phyloP scores from a whole-genome alignment of 306 rosid species.

The Senna tora region DNA sequence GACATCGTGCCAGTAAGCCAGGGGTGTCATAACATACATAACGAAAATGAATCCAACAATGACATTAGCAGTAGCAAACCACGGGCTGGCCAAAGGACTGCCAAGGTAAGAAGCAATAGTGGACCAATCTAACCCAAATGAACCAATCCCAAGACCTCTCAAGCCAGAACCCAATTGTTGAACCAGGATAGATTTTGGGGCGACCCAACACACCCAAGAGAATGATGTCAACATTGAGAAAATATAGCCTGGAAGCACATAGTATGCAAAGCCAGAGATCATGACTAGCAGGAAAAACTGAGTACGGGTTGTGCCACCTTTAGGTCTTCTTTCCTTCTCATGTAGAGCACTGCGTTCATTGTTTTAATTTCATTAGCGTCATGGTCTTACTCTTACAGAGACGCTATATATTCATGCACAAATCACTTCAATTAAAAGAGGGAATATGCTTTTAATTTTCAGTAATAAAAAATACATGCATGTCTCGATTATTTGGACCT shows the following conservation, averaged over 20 bases:
- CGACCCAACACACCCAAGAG: conserved; percentile 63
- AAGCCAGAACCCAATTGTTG: conserved; percentile 67
- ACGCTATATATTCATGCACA: not conserved
- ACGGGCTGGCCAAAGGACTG: conserved; percentile 65
- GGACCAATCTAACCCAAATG: conserved; percentile 66
- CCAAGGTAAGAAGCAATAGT: conserved; percentile 56
- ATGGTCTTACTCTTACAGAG: not conserved
- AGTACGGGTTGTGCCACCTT: conserved; percentile 45
- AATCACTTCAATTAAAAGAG: not conserved
- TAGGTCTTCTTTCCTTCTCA: conserved; percentile 55
- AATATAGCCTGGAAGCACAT: conserved; percentile 53
- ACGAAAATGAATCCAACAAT: conserved; percentile 49
- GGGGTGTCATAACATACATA: conserved; percentile 61
- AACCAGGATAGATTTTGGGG: conserved; percentile 47
- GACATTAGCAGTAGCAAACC: conserved; percentile 62
- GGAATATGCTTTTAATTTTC: not conserved
- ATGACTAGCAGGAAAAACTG: conserved; percentile 56
- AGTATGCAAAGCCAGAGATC: conserved; percentile 53
- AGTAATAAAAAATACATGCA: not conserved
- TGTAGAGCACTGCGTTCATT: conserved; percentile 61
- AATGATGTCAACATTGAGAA: conserved; percentile 44
- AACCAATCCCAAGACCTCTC: conserved; percentile 60
- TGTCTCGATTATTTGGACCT: not conserved
- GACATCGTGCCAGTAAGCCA: conserved; percentile 45
- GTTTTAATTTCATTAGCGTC: not conserved